Conservation (phyloP, 192 early-diverging fungal genomes). For the Paraglomus brasilianum region DNA sequence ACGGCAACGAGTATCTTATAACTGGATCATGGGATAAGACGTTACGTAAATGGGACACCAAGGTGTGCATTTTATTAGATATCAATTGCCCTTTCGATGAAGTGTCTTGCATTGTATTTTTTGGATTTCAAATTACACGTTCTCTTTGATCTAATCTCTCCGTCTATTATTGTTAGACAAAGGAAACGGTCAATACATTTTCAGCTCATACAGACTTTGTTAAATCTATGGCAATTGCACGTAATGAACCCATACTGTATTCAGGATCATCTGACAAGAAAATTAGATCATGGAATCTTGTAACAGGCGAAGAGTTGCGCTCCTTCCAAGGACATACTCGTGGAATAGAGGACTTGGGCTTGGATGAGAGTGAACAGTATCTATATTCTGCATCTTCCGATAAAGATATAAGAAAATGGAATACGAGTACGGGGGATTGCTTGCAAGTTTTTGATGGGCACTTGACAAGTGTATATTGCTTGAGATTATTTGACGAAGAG, state of each 20-base stretch:
- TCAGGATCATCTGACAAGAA: constrained; percentile 82
- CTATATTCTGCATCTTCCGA: constrained; percentile 69
- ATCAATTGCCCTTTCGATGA: no score
- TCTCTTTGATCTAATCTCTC: background rate
- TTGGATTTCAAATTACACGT: background rate
- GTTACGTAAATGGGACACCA: constrained; percentile 76
- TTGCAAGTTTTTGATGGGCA: constrained; percentile 63
- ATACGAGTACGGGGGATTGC: constrained; percentile 44
- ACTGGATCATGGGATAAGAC: constrained; percentile 97
- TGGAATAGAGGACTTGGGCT: constrained; percentile 54
- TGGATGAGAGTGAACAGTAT: constrained; percentile 45
- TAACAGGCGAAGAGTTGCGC: constrained; percentile 49
- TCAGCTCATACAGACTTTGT: constrained; percentile 88
- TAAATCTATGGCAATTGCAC: constrained; percentile 64
- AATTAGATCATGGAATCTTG: constrained; percentile 74
- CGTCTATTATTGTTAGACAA: constrained; percentile 49
- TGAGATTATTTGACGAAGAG: constrained; percentile 60
- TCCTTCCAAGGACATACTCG: constrained; percentile 51
- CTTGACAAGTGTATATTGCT: constrained; percentile 73
- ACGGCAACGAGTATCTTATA: constrained; percentile 60
- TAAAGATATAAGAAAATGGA: constrained; percentile 65
- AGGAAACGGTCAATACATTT: constrained; percentile 64
- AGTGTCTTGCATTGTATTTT: no score
- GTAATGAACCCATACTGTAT: constrained; percentile 48
- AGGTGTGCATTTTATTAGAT: constrained; percentile 42